Base-by-base conservation (phyloP, 176 grass and related monocot genomes). In the Aegilops speltoides region DNA sequence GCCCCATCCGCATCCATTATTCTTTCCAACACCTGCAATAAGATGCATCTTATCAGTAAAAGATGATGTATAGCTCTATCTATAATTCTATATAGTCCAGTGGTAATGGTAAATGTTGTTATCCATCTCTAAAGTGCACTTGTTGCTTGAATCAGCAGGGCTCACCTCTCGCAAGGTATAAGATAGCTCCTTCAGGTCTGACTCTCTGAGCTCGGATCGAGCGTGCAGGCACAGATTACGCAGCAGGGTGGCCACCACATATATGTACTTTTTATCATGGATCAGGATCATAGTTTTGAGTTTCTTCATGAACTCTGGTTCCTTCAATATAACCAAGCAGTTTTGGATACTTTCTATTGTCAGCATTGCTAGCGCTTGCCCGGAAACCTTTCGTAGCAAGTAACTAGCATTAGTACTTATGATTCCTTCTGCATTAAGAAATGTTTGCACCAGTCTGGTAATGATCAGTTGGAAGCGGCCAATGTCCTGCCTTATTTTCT, bases 271-370 rank as follows among this genome's bases (percentile, higher is more conserved):
- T 0, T 5, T 2, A 63, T 40, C 57, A 40, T 23, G n/a, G 29
- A 70, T 70, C 9, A 77, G 8, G 17, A 78, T 57, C 77, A 79
- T 79, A 38, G 32, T 14, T 63, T 62, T 79, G 33, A 79, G 57
- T 16, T 79, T 23, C 11, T 14, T 63, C 17, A 63, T 79, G 34
- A 79, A 63, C 6, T 40, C 33, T 79, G 54, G 57, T 25, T 79
- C 77, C 57, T 63, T 63, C 22, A 79, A 40, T 19, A 79, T 7
- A 17, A 63, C 1, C 31, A 63, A 63, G 33, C 77, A 79, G 12
- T 79, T 79, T 4, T 79, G 20, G 31, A 16, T 3, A 79, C 17
- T 63, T 3, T 79, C 32, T 6, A 4, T 63, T 79, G 77, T 37
- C 3, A 79, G 33, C 57, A 79, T 79, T 63, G 57, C 56, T 1